Base-by-base conservation (phyloP, 495 filamentous ascomycete genomes). In the Annulohypoxylon bovei region DNA sequence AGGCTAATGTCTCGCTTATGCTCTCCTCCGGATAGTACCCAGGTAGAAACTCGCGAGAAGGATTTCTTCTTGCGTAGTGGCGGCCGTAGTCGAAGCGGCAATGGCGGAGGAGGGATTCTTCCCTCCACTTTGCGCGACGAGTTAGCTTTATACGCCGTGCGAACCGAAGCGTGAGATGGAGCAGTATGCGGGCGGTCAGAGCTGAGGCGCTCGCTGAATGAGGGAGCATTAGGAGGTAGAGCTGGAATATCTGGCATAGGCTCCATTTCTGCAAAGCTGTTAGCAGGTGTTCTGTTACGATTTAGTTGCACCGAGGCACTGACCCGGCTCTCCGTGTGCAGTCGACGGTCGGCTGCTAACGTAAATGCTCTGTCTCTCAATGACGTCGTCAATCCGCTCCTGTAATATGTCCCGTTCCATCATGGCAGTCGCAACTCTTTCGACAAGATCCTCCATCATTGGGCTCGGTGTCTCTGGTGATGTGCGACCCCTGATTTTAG, bases 41-140 rank as follows among this genome's bases (percentile, higher is more conserved):
- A 88, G 65, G 75, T 81, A 22, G 85, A 87, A 23, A 88, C 83
- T 54, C 83, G 77, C 0, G 84, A 85, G 70, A 87, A 87, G 20
- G 84, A 86, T 65, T 87, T 87, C 80, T 87, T 87, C 75, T 87
- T 87, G 32, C 86, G 76, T 37, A 85, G 73, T 8, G 83, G 82
- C 14, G 81, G 81, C 37, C 83, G 80, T 4, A 86, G 79, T 23
- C 85, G 79, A 14, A 87, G 80, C 0, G 84, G 84, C 3, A 87
- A 79, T 6, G 86, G 85, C 0, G 84, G 85, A 0, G 84, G 83
- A n/a, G 85, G 81, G 11, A 78, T 74, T 6, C 78, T 68, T 11
- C 78, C 78, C 54, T 79, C 68, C 14, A 70, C 62, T 28, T 75
- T 74, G 11, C 75, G 71, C 12, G 72, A 76, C 16, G 75, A 74